Percentiles rank a stretch among this genome's conserved stretches.
Evolutionary conservation across 306 rosid species (phyloP).

Genomic region (Sindora glabra): DNA sequence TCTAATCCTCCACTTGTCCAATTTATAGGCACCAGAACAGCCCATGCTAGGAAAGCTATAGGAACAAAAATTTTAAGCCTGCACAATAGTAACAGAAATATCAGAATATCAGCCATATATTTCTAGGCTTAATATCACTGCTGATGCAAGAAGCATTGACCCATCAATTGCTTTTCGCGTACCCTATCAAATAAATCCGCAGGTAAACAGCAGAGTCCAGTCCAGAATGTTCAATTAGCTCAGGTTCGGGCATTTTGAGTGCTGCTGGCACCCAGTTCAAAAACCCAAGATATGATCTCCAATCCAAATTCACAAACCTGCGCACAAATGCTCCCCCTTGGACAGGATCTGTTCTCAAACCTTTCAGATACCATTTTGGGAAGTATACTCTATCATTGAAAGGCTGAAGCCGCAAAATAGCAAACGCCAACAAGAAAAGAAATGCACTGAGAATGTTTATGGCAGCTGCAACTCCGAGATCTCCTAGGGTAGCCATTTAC

Average conservation of each 20-base stretch:
- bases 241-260: slow-evolving; percentile 88
- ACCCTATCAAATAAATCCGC: slow-evolving; percentile 93
- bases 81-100: slow-evolving; percentile 19
- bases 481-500: slow-evolving; percentile 69
- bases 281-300: slow-evolving; percentile 59
- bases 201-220: slow-evolving; percentile 91
- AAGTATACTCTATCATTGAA: slow-evolving; percentile 91
- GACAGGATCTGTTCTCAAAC: slow-evolving; percentile 71
- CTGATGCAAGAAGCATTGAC: neutral
- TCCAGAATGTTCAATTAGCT: slow-evolving; percentile 96
- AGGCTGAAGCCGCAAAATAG: slow-evolving; percentile 91
- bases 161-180: slow-evolving; percentile 20
- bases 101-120: neutral
- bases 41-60: slow-evolving; percentile 75
- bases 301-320: slow-evolving; percentile 81
- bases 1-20: slow-evolving; percentile 41
- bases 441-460: slow-evolving; percentile 70
- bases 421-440: slow-evolving; percentile 69
- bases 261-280: slow-evolving; percentile 96
- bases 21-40: slow-evolving; percentile 78
- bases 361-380: slow-evolving; percentile 89
- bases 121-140: neutral
- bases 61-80: slow-evolving; percentile 96
- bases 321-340: slow-evolving; percentile 62
- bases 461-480: slow-evolving; percentile 71